Percentiles rank a stretch among this genome's conserved stretches.
Conservation (phyloP, 2,329 filamentous ascomycete genomes). For the Aspergillus fijiensis region DNA sequence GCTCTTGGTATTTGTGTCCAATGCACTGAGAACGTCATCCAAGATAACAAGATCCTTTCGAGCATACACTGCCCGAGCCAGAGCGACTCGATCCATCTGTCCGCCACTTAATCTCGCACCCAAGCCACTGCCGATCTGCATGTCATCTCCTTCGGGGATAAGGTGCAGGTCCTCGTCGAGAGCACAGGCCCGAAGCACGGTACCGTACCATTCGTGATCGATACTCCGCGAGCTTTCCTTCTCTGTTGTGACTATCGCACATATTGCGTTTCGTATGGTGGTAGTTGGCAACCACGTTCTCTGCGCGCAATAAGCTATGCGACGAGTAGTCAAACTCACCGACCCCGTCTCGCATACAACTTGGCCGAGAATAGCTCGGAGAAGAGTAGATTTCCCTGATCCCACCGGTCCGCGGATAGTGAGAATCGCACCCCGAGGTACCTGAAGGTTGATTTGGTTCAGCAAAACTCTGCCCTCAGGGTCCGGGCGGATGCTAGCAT, state of each 20-base stretch:
- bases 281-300: conserved; percentile 89
- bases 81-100: not conserved
- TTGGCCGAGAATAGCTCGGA: conserved; percentile 8
- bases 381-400: conserved; percentile 16
- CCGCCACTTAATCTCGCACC: not conserved
- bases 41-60: conserved; percentile 13
- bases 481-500: not conserved
- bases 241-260: not conserved
- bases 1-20: conserved; percentile 12
- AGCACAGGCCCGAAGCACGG: conserved; percentile 21
- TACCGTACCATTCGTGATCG: conserved; percentile 21
- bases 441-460: not conserved
- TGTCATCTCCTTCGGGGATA: conserved; percentile 23
- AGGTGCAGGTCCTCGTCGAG: conserved; percentile 25
- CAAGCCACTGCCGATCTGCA: not conserved
- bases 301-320: conserved; percentile 63
- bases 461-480: not conserved
- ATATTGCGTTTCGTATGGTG: conserved; percentile 56
- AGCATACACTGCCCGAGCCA: conserved; percentile 19
- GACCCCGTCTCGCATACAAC: not conserved
- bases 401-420: conserved; percentile 15
- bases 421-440: not conserved
- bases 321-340: not conserved
- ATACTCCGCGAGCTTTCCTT: not conserved
- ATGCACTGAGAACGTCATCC: conserved; percentile 18